phyloP scores from a whole-genome alignment of 495 filamentous ascomycete genomes.

The Cenococcum geophilum region DNA sequence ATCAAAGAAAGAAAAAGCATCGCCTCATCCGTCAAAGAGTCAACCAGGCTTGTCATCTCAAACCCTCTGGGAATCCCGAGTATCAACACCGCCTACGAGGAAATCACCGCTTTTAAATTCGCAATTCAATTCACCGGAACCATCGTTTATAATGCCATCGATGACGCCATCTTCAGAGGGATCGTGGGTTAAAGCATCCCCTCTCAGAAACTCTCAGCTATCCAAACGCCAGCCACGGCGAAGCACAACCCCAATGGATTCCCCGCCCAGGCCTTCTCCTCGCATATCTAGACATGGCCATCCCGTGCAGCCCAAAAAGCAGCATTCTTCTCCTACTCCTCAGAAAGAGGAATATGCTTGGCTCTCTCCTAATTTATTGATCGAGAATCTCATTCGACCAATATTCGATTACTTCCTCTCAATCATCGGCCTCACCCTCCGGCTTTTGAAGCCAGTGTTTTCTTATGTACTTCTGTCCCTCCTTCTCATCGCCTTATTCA shows the following conservation, averaged over 20 bases:
- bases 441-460: constrained; percentile 49
- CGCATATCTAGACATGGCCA: background rate
- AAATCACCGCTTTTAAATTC: constrained; percentile 14
- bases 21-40: constrained; percentile 13
- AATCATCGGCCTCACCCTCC: constrained; percentile 46
- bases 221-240: constrained; percentile 2
- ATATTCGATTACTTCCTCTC: constrained; percentile 43
- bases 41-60: constrained; percentile 10
- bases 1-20: constrained; percentile 5
- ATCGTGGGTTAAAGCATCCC: constrained; percentile 23
- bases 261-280: constrained; percentile 8
- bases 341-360: background rate
- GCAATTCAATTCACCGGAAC: constrained; percentile 36
- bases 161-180: constrained; percentile 31
- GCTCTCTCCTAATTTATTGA: constrained; percentile 14
- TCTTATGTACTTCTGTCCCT: constrained; percentile 49
- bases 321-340: background rate
- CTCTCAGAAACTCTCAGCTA: constrained; percentile 17
- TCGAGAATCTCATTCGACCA: constrained; percentile 27
- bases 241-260: background rate
- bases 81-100: constrained; percentile 5
- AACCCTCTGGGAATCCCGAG: constrained; percentile 35
- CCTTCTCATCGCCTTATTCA: constrained; percentile 39
- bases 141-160: constrained; percentile 47
- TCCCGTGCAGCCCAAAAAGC: background rate